phyloP scores from a whole-genome alignment of 1,284 basidiomycete species.

The Ganoderma boninense region DNA sequence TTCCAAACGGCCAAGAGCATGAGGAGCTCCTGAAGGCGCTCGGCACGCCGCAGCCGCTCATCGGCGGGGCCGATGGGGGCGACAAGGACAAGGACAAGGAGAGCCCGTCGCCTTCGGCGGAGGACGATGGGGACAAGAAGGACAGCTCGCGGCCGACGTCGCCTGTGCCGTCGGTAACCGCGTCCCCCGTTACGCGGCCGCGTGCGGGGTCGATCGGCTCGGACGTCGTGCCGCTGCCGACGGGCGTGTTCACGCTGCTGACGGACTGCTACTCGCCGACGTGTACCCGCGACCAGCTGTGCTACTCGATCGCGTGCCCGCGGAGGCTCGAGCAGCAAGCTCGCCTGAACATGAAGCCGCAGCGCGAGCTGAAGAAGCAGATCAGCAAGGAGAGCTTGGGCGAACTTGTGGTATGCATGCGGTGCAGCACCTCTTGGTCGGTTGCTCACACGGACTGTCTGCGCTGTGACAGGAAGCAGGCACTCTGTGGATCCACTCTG shows the following conservation, averaged over 20 bases:
- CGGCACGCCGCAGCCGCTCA: constrained; percentile 31
- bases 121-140: constrained; percentile 48
- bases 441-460: not conserved
- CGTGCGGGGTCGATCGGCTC: constrained; percentile 55
- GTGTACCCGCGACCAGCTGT: constrained; percentile 91
- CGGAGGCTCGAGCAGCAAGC: constrained; percentile 94
- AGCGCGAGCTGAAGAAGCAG: constrained; percentile 86
- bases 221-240: constrained; percentile 83
- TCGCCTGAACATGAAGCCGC: constrained; percentile 90
- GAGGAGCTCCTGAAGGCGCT: constrained; percentile 40
- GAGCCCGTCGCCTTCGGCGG: constrained; percentile 49
- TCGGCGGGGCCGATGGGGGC: constrained; percentile 32
- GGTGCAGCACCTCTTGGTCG: constrained; percentile 4
- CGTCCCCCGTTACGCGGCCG: constrained; percentile 41
- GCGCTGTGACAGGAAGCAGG: constrained; percentile 75
- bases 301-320: constrained; percentile 98
- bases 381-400: constrained; percentile 86
- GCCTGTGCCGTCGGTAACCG: constrained; percentile 46
- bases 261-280: constrained; percentile 99
- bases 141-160: constrained; percentile 48
- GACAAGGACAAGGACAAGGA: constrained; percentile 41
- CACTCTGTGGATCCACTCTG: constrained; percentile 97
- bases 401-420: constrained; percentile 70
- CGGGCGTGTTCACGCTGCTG: constrained; percentile 96
- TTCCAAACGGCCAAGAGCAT: constrained; percentile 44